Evolutionary conservation across 139 green algal genomes (phyloP).

Genomic region (Volvox africanus): DNA sequence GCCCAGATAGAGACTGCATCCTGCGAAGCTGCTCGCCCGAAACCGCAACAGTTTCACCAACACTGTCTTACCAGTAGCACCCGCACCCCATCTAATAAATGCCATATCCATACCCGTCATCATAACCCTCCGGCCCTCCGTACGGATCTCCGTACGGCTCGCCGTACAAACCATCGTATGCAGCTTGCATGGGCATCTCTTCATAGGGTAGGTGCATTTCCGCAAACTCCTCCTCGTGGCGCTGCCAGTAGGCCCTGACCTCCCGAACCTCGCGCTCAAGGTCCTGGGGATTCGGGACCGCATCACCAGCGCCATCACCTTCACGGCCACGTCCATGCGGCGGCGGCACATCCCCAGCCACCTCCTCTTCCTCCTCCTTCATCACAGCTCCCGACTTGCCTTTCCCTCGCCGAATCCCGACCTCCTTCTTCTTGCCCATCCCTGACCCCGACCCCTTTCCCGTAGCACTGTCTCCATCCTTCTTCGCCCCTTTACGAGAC

Average conservation of each 20-base stretch:
- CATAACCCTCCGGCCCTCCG: constrained; percentile 2
- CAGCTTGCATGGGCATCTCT: neutral
- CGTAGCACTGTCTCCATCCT: neutral
- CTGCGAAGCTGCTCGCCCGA: too few species aligned
- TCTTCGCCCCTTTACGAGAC: too few species aligned
- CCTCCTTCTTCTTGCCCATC: neutral
- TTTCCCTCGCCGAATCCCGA: too few species aligned
- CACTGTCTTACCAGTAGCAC: too few species aligned
- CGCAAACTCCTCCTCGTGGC: constrained; percentile 37
- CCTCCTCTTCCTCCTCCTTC: too few species aligned
- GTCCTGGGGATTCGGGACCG: neutral
- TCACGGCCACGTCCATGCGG: neutral
- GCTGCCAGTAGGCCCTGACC: constrained; percentile 19
- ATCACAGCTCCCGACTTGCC: neutral
- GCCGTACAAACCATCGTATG: neutral
- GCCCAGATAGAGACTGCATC: too few species aligned
- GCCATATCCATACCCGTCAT: constrained; percentile 15
- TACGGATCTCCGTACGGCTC: neutral
- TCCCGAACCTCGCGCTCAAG: constrained; percentile 18
- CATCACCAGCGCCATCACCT: neutral
- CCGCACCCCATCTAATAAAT: neutral
- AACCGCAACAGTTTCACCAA: too few species aligned
- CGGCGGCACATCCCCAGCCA: neutral
- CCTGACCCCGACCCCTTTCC: neutral
- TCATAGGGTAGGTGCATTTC: constrained; percentile 21